Evolutionary conservation across 2,329 filamentous ascomycete species (phyloP).

Genomic region (Colletotrichum tofieldiae): DNA sequence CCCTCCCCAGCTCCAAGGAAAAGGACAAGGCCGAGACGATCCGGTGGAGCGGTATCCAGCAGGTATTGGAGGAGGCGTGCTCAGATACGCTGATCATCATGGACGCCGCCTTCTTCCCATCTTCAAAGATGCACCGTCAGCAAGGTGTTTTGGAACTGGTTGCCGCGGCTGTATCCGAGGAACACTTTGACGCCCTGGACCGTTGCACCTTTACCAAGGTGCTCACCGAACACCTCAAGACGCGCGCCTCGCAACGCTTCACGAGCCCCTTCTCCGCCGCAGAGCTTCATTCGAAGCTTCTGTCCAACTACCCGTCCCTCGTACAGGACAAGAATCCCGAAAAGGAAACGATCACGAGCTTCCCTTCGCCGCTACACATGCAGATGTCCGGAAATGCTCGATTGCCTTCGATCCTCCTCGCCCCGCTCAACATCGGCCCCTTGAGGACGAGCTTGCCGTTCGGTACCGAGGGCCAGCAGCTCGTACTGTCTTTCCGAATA

Average conservation of each 20-base stretch:
- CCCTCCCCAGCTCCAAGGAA: constrained; percentile 61
- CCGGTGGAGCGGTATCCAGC: constrained; percentile 71
- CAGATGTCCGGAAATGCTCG: constrained; percentile 69
- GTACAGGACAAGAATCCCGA: constrained; percentile 66
- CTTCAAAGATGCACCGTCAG: constrained; percentile 66
- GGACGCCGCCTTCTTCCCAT: constrained; percentile 72
- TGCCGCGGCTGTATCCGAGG: constrained; percentile 69
- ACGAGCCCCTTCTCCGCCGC: constrained; percentile 64
- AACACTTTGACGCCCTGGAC: constrained; percentile 63
- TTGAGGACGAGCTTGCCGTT: constrained; percentile 57
- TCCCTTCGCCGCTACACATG: constrained; percentile 69
- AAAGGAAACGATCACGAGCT: constrained; percentile 63
- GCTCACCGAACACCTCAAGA: constrained; percentile 65
- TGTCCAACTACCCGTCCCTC: constrained; percentile 67
- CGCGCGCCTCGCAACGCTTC: constrained; percentile 60
- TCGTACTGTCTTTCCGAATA: constrained; percentile 67
- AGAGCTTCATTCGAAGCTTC: constrained; percentile 69
- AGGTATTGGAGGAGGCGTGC: constrained; percentile 69
- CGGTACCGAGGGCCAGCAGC: constrained; percentile 62
- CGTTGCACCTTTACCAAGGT: constrained; percentile 68
- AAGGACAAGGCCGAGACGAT: constrained; percentile 63
- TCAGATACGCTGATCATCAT: constrained; percentile 72
- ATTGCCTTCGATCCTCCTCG: constrained; percentile 70
- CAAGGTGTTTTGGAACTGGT: constrained; percentile 71
- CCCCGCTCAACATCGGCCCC: constrained; percentile 61